Percentiles rank a stretch among this genome's conserved stretches.
Conservation (phyloP, 768 basidiomycete genomes). For the Trametes maxima region DNA sequence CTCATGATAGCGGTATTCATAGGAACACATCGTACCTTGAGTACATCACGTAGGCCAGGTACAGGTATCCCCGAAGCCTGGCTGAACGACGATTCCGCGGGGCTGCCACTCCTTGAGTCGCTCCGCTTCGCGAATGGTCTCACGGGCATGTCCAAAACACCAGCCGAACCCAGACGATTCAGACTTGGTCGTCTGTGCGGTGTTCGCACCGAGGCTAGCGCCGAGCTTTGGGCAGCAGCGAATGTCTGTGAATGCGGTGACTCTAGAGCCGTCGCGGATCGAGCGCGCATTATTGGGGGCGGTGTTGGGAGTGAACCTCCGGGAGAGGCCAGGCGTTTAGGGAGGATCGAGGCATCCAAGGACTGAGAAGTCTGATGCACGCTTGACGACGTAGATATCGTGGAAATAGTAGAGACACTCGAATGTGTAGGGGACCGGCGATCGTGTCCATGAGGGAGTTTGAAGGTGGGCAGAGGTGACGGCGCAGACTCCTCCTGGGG, state of each 20-base stretch:
- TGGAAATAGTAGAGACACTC: constrained; percentile 33
- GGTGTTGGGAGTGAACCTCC: constrained; percentile 35
- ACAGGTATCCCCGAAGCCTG: constrained; percentile 28
- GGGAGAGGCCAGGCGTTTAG: constrained; percentile 30
- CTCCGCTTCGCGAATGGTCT: constrained; percentile 46
- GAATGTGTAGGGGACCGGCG: constrained; percentile 38
- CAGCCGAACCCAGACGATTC: constrained; percentile 53
- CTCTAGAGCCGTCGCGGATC: constrained; percentile 37
- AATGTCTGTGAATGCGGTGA: constrained; percentile 6
- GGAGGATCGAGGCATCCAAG: constrained; percentile 45
- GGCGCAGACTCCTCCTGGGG: not conserved
- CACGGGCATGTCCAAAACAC: constrained; percentile 55
- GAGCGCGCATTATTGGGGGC: constrained; percentile 35
- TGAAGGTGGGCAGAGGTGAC: constrained; percentile 23
- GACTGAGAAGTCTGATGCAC: constrained; percentile 60
- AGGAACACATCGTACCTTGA: constrained; percentile 52
- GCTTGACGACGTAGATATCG: constrained; percentile 32
- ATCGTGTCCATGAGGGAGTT: constrained; percentile 21
- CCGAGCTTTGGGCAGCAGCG: constrained; percentile 10
- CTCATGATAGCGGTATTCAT: not conserved
- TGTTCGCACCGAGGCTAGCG: constrained; percentile 18
- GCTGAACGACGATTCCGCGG: constrained; percentile 33
- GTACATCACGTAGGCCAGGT: constrained; percentile 70
- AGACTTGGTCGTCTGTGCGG: constrained; percentile 39
- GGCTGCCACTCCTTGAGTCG: constrained; percentile 52